Percentiles rank a stretch among this genome's conserved stretches.
These are phyloP conservation scores for Mortierella claussenii DNA, from an alignment of 192 early-diverging fungal genomes.

Conservation along the genomic window DNA sequence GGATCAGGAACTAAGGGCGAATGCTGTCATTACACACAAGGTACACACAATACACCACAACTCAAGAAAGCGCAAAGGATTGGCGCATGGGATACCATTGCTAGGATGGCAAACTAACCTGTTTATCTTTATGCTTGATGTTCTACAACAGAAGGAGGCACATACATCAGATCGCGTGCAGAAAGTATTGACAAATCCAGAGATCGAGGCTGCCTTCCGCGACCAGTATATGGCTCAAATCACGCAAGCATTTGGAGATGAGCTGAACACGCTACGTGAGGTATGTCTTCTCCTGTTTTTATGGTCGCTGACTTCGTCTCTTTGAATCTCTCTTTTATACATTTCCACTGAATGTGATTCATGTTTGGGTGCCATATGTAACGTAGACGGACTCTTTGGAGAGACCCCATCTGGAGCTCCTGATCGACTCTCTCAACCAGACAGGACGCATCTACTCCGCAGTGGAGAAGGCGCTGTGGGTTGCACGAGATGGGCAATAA, in stretches of 20 bases:
- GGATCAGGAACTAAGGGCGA: slow-evolving; percentile 35
- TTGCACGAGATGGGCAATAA: slow-evolving; percentile 19
- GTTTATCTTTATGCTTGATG: not conserved
- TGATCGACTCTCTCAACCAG: slow-evolving; percentile 53
- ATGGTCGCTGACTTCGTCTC: not conserved
- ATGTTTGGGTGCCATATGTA: not conserved
- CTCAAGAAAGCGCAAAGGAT: too few relatives aligned
- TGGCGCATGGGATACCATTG: too few relatives aligned
- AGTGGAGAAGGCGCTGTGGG: slow-evolving; percentile 50
- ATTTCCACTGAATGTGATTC: too few relatives aligned
- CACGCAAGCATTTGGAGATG: slow-evolving; percentile 49
- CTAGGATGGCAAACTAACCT: too few relatives aligned
- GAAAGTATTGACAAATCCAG: slow-evolving; percentile 34
- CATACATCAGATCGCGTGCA: slow-evolving; percentile 52
- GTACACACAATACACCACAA: too few relatives aligned
- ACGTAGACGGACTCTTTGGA: slow-evolving; percentile 50
- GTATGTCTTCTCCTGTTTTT: slow-evolving; percentile 8
- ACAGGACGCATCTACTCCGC: slow-evolving; percentile 43
- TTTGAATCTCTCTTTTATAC: too few relatives aligned
- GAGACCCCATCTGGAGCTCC: slow-evolving; percentile 32
- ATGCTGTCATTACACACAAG: slow-evolving; percentile 1
- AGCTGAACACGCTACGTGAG: slow-evolving; percentile 44
- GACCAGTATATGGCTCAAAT: slow-evolving; percentile 47
- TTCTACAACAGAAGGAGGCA: slow-evolving; percentile 24
- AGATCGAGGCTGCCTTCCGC: slow-evolving; percentile 48